These are phyloP conservation scores for Phytophthora meadii DNA, from an alignment of 352 stramenopile species.

Conservation along the genomic window DNA sequence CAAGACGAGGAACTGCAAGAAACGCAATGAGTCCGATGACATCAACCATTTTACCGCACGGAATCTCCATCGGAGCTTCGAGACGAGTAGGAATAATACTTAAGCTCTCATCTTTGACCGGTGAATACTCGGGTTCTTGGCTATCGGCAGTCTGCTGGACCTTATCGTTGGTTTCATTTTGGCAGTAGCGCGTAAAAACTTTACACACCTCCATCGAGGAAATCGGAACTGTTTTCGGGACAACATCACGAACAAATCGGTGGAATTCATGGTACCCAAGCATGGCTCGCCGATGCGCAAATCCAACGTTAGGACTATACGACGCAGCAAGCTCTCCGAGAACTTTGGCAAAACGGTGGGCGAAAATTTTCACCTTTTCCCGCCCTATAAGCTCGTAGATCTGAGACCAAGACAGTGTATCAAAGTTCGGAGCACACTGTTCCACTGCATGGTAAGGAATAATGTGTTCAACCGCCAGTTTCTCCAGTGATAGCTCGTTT, in stretches of 20 bases:
- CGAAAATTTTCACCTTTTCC: conserved; percentile 35
- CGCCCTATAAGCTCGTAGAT: conserved; percentile 43
- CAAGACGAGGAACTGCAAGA: conserved; percentile 38
- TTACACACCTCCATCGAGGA: conserved; percentile 54
- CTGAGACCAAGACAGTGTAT: conserved; percentile 47
- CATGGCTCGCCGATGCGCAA: conserved; percentile 34
- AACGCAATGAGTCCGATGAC: conserved; percentile 39
- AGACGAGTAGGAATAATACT: conserved; percentile 12
- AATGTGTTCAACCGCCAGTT: conserved; percentile 41
- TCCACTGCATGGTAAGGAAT: conserved; percentile 49
- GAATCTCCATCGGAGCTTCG: conserved; percentile 20
- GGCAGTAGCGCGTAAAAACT: conserved; percentile 64
- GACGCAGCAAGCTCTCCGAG: conserved; percentile 52
- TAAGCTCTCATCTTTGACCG: conserved; percentile 15
- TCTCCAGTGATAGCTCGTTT: conserved; percentile 50
- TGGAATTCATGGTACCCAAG: conserved; percentile 63
- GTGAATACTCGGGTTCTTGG: conserved; percentile 20
- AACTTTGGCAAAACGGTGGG: conserved; percentile 50
- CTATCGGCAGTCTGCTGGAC: neutral
- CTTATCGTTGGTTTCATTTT: conserved; percentile 29
- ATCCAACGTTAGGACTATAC: conserved; percentile 53
- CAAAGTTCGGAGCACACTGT: conserved; percentile 12
- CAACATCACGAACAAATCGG: conserved; percentile 57
- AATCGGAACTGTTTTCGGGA: conserved; percentile 49
- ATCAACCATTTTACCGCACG: conserved; percentile 27